These are phyloP conservation scores for Trichocladium uniseriatum DNA, from an alignment of 495 filamentous ascomycete species.

Conservation along the genomic window DNA sequence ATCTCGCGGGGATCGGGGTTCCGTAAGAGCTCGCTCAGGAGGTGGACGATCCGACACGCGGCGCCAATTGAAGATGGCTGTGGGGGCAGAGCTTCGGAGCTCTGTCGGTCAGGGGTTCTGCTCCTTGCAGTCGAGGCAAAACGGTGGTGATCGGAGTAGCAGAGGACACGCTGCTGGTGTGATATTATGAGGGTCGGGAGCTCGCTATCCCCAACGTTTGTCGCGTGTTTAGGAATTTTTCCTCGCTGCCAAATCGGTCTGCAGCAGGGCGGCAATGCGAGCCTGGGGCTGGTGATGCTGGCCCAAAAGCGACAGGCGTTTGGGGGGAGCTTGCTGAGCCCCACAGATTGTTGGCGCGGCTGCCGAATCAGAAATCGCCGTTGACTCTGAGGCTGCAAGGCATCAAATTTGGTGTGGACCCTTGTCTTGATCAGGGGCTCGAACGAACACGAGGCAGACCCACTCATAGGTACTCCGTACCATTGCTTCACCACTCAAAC, in stretches of 20 bases:
- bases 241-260: slow-evolving; percentile 4
- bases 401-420: slow-evolving; percentile 13
- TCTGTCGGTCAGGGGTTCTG: not conserved
- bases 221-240: slow-evolving; percentile 6
- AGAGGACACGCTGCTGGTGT: not conserved
- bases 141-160: not conserved
- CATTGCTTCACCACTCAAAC: too few relatives aligned
- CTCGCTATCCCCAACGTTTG: not conserved
- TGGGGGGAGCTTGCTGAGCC: not conserved
- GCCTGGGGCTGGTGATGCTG: slow-evolving; percentile 11
- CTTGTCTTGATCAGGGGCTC: slow-evolving; percentile 10
- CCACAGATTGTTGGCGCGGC: slow-evolving; percentile 5
- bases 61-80: not conserved
- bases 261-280: slow-evolving; percentile 11
- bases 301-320: slow-evolving; percentile 2
- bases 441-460: not conserved
- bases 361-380: slow-evolving; percentile 14
- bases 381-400: slow-evolving; percentile 20
- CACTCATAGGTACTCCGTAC: not conserved
- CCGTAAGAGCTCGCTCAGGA: slow-evolving; percentile 3
- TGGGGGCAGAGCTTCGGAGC: slow-evolving; percentile 2
- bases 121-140: not conserved
- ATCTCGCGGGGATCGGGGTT: slow-evolving; percentile 7
- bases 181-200: not conserved
- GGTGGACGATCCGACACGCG: slow-evolving; percentile 20